Conservation (phyloP, 768 basidiomycete species). For the Tylopilus felleus region DNA sequence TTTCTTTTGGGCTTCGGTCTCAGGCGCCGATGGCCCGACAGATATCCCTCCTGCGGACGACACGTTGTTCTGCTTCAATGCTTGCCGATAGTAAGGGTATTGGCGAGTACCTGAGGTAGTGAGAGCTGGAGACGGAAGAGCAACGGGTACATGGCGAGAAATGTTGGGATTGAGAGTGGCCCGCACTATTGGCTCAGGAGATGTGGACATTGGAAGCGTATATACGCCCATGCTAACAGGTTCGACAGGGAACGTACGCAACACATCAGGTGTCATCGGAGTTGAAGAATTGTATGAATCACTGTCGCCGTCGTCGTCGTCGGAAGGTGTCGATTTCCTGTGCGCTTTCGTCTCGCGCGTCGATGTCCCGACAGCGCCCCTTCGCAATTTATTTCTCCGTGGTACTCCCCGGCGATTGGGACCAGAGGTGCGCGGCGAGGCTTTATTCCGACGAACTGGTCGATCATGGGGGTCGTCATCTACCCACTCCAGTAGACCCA, state of each 20-base stretch:
- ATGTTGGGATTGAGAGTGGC: slow-evolving; percentile 22
- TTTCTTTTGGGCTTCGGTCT: slow-evolving; percentile 26
- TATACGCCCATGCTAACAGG: slow-evolving; percentile 15
- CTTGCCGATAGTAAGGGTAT: slow-evolving; percentile 24
- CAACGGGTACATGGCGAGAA: slow-evolving; percentile 26
- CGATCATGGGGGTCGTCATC: too few relatives aligned
- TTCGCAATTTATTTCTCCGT: too few relatives aligned
- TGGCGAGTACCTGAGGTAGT: slow-evolving; percentile 24
- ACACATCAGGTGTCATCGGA: slow-evolving; percentile 27
- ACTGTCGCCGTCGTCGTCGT: too few relatives aligned
- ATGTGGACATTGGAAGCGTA: slow-evolving; percentile 21
- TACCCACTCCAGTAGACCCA: too few relatives aligned
- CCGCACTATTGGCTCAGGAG: slow-evolving; percentile 21
- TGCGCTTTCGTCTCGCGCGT: too few relatives aligned
- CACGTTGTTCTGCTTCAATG: slow-evolving; percentile 44
- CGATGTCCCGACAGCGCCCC: too few relatives aligned
- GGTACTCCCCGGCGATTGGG: too few relatives aligned
- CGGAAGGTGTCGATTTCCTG: too few relatives aligned
- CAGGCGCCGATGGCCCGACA: slow-evolving; percentile 13
- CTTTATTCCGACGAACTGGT: too few relatives aligned
- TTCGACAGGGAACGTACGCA: slow-evolving; percentile 22
- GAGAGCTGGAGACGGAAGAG: slow-evolving; percentile 31
- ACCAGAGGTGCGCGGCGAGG: too few relatives aligned
- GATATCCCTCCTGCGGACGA: slow-evolving; percentile 29
- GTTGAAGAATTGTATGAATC: slow-evolving; percentile 7